Percentiles rank a stretch among this genome's conserved stretches.
phyloP scores from a whole-genome alignment of 768 basidiomycete species.

The Scleroderma bovista region DNA sequence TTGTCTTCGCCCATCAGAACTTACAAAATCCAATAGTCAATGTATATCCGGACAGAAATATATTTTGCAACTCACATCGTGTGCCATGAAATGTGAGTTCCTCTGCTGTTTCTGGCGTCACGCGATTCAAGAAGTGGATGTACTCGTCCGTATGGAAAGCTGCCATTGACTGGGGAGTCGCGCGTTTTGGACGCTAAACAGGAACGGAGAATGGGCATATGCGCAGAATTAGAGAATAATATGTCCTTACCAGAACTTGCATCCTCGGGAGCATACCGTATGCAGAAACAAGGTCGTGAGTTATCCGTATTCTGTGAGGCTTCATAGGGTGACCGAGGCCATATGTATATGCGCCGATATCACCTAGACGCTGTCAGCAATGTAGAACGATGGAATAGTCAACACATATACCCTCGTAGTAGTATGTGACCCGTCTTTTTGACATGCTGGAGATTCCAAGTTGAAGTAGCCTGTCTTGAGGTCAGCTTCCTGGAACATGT shows the following conservation, averaged over 20 bases:
- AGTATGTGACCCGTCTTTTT: slow-evolving; percentile 72
- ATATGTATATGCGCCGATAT: slow-evolving; percentile 74
- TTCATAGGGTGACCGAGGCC: slow-evolving; percentile 93
- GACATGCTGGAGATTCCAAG: slow-evolving; percentile 41
- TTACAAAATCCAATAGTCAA: slow-evolving; percentile 14
- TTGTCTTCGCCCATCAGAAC: slow-evolving; percentile 85
- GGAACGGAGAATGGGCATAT: not conserved
- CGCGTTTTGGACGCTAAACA: slow-evolving; percentile 59
- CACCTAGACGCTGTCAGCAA: slow-evolving; percentile 37
- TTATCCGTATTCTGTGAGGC: slow-evolving; percentile 90
- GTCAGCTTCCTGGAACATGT: too few relatives aligned
- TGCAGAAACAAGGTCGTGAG: slow-evolving; percentile 84
- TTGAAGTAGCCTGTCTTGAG: too few relatives aligned
- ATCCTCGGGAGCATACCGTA: slow-evolving; percentile 94
- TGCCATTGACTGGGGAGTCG: slow-evolving; percentile 76
- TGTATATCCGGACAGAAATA: not conserved
- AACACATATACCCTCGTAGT: slow-evolving; percentile 60
- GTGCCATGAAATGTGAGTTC: slow-evolving; percentile 80
- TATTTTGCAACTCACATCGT: slow-evolving; percentile 65
- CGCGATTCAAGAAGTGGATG: slow-evolving; percentile 81
- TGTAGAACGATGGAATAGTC: not conserved
- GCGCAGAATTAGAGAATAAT: not conserved
- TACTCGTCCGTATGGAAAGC: slow-evolving; percentile 98
- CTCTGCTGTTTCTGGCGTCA: slow-evolving; percentile 88
- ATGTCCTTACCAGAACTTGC: slow-evolving; percentile 70